These are phyloP conservation scores for Amanita rubescens DNA, from an alignment of 768 basidiomycete genomes.

Conservation along the genomic window DNA sequence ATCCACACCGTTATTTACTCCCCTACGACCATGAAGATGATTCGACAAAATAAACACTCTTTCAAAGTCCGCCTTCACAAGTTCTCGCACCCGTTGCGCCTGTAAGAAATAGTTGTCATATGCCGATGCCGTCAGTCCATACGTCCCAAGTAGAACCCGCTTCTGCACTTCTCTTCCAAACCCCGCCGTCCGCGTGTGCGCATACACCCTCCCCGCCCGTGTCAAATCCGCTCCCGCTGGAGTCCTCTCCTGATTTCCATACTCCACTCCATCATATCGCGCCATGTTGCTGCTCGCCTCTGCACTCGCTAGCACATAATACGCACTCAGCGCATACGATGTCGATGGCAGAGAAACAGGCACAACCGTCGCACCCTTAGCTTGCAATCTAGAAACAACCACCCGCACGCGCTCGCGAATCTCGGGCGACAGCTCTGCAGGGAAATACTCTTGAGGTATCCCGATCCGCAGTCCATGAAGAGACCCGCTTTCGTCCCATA, in stretches of 20 bases:
- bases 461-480: conserved; percentile 62
- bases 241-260: conserved; percentile 50
- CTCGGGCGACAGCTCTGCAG: conserved; percentile 46
- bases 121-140: conserved; percentile 88
- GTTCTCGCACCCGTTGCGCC: conserved; percentile 73
- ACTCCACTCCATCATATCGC: conserved; percentile 82
- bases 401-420: conserved; percentile 39
- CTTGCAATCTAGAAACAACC: conserved; percentile 31
- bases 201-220: conserved; percentile 52
- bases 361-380: conserved; percentile 56
- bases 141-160: conserved; percentile 84
- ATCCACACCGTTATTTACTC: conserved; percentile 45
- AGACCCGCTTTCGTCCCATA: conserved; percentile 5
- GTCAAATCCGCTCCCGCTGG: conserved; percentile 33
- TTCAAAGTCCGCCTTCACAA: conserved; percentile 69
- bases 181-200: conserved; percentile 55
- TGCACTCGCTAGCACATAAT: conserved; percentile 93
- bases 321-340: conserved; percentile 77
- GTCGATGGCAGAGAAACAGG: conserved; percentile 68
- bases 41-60: conserved; percentile 56
- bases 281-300: conserved; percentile 92
- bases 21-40: conserved; percentile 21
- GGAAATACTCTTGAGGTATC: conserved; percentile 84
- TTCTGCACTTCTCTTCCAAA: conserved; percentile 85
- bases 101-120: conserved; percentile 97